Percentiles rank a stretch among this genome's conserved stretches.
Conservation (phyloP, 164 flowering plant species). For the Magnolia officinalis region DNA sequence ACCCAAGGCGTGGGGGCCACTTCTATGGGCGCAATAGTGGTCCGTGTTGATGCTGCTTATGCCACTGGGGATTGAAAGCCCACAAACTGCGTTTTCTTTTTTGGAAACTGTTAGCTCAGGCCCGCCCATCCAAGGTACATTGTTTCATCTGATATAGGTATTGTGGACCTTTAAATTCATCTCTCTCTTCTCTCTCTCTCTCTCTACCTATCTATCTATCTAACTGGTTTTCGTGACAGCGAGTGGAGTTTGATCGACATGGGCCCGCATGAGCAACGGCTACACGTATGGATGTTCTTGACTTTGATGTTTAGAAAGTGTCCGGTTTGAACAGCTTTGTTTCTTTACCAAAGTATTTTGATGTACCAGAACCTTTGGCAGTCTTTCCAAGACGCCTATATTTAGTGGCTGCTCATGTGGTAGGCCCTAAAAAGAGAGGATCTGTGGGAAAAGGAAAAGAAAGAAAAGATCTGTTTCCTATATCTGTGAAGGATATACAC, state of each 20-base stretch:
- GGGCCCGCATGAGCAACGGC: not conserved
- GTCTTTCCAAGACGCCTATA: not conserved
- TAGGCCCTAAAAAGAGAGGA: too few species aligned
- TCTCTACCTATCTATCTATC: not conserved
- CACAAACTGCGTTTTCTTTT: not conserved
- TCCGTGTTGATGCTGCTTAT: conserved; percentile 29
- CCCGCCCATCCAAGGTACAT: conserved; percentile 6
- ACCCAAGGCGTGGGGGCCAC: conserved; percentile 58
- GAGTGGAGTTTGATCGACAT: not conserved
- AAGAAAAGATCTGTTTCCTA: too few species aligned
- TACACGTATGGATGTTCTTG: conserved; percentile 14
- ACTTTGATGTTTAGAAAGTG: conserved; percentile 13
- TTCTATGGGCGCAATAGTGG: conserved; percentile 40
- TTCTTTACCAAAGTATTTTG: not conserved
- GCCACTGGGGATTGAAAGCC: conserved; percentile 21
- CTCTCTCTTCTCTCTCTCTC: too few species aligned
- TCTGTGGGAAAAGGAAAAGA: too few species aligned
- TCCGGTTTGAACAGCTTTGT: conserved; percentile 17
- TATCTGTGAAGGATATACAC: too few species aligned
- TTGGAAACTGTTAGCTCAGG: not conserved
- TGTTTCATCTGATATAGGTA: not conserved
- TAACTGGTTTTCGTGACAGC: not conserved
- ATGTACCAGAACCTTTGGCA: not conserved
- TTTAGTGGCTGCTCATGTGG: not conserved
- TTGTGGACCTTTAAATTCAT: not conserved